Base-by-base conservation (phyloP, 306 rosid genomes). In the Sicyos baderoa region DNA sequence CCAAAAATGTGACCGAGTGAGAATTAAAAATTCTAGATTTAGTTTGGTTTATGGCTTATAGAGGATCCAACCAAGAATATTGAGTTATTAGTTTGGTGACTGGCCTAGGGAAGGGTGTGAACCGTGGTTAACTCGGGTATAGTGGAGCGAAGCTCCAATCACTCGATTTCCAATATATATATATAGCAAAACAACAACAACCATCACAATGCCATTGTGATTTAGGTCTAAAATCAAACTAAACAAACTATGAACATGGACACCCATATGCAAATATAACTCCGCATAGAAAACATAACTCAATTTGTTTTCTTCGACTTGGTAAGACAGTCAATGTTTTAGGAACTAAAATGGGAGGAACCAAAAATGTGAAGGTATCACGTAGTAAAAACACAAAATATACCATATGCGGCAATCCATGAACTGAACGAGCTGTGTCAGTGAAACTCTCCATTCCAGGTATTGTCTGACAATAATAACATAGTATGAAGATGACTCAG, bases 331-430 rank as follows among this genome's bases (percentile, higher is more conserved):
- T 44, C 6, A 15, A 40, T 64, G 50, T 29, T 29, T 29, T 29
- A 29, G 35, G 4, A 29, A 29, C 35, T 29, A 5, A 29, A 29
- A 29, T 29, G 35, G 4, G 35, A 29, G 35, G 35, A 29, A 29
- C 35, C 2, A 29, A 3, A 29, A 29, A 29, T 29, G 35, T 29
- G 4, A 29, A 29, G 35, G 35, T 29, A 29, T 29, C 35, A 29
- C 40, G 18, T 37, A 19, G 35, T 29, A 29, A 29, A 29, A 29
- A 54, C 61, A 17, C 8, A 21, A 2, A 2, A 51, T 17, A 70
- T 81, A 90, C 99, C 99, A 93, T 90, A 68, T 90, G 99, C 25
- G 99, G 99, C 76, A 93, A 83, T 58, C 97, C 97, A 37, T 91
- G 91, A 75, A 80, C 87, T 45, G 86, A 74, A 63, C 84, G 79